Conservation (phyloP, 208 protist species). For the Endotrypanum monterogeii region DNA sequence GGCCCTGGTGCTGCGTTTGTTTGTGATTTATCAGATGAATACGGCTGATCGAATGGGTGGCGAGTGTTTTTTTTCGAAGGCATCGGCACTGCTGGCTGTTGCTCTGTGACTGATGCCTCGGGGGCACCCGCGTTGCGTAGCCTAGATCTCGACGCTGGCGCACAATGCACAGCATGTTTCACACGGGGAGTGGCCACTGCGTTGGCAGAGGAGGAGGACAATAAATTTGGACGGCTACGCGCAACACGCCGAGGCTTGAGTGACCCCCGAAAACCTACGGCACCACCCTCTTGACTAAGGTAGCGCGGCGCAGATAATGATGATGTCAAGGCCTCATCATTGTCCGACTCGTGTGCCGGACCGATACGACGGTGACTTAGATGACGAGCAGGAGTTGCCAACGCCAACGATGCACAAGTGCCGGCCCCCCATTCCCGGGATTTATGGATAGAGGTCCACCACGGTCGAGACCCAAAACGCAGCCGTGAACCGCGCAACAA, state of each 20-base stretch:
- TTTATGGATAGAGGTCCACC: neutral
- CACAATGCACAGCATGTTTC: neutral
- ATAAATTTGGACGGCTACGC: neutral
- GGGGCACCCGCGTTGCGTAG: neutral
- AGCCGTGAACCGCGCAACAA: neutral
- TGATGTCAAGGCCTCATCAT: neutral
- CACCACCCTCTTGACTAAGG: neutral
- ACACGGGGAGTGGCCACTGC: neutral
- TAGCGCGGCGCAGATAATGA: conserved; percentile 1
- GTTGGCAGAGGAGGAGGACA: neutral
- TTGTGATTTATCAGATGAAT: neutral
- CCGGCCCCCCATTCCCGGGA: neutral
- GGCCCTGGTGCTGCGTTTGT: neutral
- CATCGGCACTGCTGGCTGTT: neutral
- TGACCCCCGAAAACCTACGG: neutral
- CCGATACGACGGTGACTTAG: neutral
- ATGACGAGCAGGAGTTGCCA: conserved; percentile 3
- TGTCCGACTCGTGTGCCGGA: neutral
- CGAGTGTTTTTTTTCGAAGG: neutral
- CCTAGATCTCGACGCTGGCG: neutral
- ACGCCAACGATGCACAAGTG: neutral
- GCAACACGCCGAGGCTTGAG: conserved; percentile 2
- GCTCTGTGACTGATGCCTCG: neutral
- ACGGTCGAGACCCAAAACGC: neutral
- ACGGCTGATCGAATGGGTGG: neutral